Percentiles rank a stretch among this genome's conserved stretches.
Evolutionary conservation across 2,329 filamentous ascomycete genomes (phyloP).

Genomic region (Penicillium sp.): DNA sequence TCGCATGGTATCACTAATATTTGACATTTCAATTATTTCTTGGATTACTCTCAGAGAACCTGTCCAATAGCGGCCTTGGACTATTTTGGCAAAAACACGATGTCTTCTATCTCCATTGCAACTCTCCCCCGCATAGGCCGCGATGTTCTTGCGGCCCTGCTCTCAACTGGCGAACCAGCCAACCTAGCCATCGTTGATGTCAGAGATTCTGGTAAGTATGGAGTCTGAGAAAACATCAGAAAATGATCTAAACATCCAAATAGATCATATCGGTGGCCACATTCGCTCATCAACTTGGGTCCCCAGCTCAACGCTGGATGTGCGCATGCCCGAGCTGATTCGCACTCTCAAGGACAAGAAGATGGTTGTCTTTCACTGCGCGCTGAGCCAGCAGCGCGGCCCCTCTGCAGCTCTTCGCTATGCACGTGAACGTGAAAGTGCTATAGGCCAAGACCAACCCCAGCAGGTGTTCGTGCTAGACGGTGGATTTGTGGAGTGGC

Average conservation of each 20-base stretch:
- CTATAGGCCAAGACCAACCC: constrained; percentile 45
- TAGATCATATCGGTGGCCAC: constrained; percentile 89
- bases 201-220: constrained; percentile 70
- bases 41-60: not conserved
- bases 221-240: not conserved
- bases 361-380: constrained; percentile 91
- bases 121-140: constrained; percentile 69
- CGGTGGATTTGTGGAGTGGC: constrained; percentile 84
- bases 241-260: not conserved
- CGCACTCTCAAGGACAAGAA: constrained; percentile 75
- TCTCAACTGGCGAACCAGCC: constrained; percentile 53
- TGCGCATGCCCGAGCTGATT: constrained; percentile 78
- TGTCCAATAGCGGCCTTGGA: not conserved
- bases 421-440: constrained; percentile 61
- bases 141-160: constrained; percentile 65
- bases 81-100: not conserved
- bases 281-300: constrained; percentile 77
- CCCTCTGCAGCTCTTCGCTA: constrained; percentile 83
- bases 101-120: constrained; percentile 62
- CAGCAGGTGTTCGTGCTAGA: constrained; percentile 84
- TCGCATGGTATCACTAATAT: not conserved
- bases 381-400: constrained; percentile 85
- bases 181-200: constrained; percentile 81
- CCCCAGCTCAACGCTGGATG: constrained; percentile 72
- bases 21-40: not conserved